phyloP scores from a whole-genome alignment of 1,139 yeast species.

The Pneumocystis jirovecii region DNA sequence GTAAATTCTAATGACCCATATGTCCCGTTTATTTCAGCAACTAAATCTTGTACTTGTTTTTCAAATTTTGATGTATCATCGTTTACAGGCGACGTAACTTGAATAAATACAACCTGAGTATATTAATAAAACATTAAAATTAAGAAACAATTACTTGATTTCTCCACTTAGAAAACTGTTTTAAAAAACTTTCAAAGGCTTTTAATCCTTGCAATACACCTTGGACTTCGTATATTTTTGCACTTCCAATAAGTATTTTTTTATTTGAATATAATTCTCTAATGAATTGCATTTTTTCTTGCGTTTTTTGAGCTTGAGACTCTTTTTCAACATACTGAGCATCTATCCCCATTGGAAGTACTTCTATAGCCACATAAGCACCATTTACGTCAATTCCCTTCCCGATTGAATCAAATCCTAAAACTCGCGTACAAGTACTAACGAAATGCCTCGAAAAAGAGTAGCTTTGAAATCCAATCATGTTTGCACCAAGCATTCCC shows the following conservation, averaged over 20 bases:
- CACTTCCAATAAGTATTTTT: constrained; percentile 68
- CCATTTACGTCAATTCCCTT: constrained; percentile 57
- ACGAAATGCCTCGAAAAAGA: constrained; percentile 89
- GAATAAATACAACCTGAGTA: constrained; percentile 41
- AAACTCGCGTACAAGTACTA: constrained; percentile 73
- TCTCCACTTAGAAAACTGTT: constrained; percentile 37
- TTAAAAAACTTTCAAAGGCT: constrained; percentile 71
- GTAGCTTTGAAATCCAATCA: constrained; percentile 76
- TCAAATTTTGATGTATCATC: constrained; percentile 34
- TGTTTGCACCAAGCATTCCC: constrained; percentile 83
- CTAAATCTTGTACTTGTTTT: constrained; percentile 53
- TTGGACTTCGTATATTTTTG: constrained; percentile 71
- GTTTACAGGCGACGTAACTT: constrained; percentile 39
- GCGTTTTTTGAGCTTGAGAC: constrained; percentile 39
- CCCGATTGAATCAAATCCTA: constrained; percentile 71
- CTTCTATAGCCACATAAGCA: constrained; percentile 48
- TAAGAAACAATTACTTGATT: neutral
- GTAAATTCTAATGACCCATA: constrained; percentile 56
- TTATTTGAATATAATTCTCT: constrained; percentile 66
- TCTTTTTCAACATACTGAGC: constrained; percentile 39
- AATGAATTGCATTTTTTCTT: constrained; percentile 57
- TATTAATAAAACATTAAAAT: neutral
- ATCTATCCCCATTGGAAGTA: constrained; percentile 80
- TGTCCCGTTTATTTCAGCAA: constrained; percentile 68
- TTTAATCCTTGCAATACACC: constrained; percentile 78